Evolutionary conservation across 164 flowering plant species (phyloP), one percentile per base, ranked within the genome.

Genomic region (Nymphaea colorata): DNA sequence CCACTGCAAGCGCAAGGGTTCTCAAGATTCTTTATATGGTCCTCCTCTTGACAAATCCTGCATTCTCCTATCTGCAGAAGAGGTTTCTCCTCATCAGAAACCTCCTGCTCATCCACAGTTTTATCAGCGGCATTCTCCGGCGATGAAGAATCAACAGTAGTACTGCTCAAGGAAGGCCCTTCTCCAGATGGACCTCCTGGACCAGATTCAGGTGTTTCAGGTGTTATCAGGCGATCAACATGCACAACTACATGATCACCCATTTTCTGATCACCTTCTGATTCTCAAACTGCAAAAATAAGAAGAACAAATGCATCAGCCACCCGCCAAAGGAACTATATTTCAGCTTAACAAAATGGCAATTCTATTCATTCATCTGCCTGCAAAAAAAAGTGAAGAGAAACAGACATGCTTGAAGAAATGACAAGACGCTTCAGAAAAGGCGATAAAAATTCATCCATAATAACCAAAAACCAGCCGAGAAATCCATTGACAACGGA

Each of bases 1-100:
- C 91, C 91, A 72, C 80, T 82, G 59, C 94, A 88, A 57, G 81
- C 85, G 75, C 94, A 88, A 59, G 94, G 94, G 42, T 70, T 71
- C 74, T 86, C 87, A 53, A 86, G 59, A 67, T 83, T 80, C 62
- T 77, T 66, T 59, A 83, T 43, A 57, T 76, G 73, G 59, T 88
- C 95, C 59, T 86, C 91, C 72, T 88, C 95, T 71, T 86, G 91
- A 68, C 95, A 88, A 74, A 86, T 88, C 42, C 95, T 82, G 68
- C 95, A 85, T 74, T 88, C 95, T 5, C 76, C 73, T 5, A 45
- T 66, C 70, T 84, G 84, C 70, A 86, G 69, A 45, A 85, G 78
- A 8, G 88, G 87, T 57, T 79, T 76, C 57, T 80, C 80, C 76
- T 80, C 89, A 10, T 75, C 83, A 43, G 43, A 60, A 3, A 36